Conservation (phyloP, 345 rosid species). For the Linum tenue region DNA sequence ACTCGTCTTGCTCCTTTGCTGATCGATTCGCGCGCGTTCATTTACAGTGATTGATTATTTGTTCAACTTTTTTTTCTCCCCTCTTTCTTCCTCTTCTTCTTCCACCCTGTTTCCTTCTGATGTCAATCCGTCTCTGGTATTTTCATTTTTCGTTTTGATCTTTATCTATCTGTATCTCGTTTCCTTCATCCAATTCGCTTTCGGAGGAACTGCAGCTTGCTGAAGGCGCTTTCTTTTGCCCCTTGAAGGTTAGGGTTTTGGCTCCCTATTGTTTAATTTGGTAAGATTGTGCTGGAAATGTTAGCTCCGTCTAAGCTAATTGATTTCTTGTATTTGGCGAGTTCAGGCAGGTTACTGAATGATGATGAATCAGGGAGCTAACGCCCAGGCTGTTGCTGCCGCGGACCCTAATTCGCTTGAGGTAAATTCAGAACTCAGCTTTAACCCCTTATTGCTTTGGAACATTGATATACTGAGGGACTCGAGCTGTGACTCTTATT, state of each 20-base stretch:
- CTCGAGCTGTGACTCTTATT: background rate
- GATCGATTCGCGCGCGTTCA: background rate
- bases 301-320: conserved; percentile 1
- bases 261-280: background rate
- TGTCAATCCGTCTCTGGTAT: background rate
- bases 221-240: background rate
- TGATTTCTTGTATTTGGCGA: conserved; percentile 3
- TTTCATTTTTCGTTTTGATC: conserved; percentile 15
- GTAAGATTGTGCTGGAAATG: background rate
- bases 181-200: conserved; percentile 1
- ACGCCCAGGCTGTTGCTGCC: conserved; percentile 45
- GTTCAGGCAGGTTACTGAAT: conserved; percentile 36
- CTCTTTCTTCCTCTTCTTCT: background rate
- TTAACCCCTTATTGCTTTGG: background rate
- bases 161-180: conserved; percentile 4
- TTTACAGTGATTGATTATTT: background rate
- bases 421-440: conserved; percentile 29
- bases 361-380: conserved; percentile 73
- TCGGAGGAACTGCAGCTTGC: background rate
- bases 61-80: background rate
- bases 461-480: background rate
- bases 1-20: background rate
- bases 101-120: background rate
- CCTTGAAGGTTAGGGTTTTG: conserved; percentile 31
- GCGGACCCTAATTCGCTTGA: conserved; percentile 56